A percentile compares a stretch with the other conserved stretches of the same genome.
These are phyloP conservation scores for Exophiala mesophila DNA, from an alignment of 2,329 filamentous ascomycete genomes.

Conservation along the genomic window DNA sequence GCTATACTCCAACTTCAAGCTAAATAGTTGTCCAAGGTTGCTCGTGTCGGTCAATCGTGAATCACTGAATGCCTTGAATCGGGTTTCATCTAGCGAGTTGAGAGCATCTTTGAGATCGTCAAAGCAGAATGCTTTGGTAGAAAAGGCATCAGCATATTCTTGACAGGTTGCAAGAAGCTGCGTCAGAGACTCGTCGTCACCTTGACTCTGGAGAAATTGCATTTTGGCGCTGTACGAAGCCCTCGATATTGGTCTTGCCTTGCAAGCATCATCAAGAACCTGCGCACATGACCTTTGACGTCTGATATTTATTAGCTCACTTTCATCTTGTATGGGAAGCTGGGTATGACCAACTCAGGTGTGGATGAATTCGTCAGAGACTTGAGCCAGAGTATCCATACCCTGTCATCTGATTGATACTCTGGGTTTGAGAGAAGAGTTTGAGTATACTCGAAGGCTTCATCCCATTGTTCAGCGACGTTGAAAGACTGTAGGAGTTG, in stretches of 20 bases:
- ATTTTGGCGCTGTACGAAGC: slow-evolving; percentile 16
- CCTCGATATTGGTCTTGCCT: slow-evolving; percentile 9
- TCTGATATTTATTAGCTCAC: neutral
- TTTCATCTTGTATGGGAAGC: too few species aligned
- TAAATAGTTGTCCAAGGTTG: slow-evolving; percentile 13
- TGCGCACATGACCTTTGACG: slow-evolving; percentile 1
- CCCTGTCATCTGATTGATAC: slow-evolving; percentile 42
- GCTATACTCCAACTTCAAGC: slow-evolving; percentile 19
- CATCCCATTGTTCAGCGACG: slow-evolving; percentile 36
- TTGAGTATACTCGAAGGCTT: slow-evolving; percentile 35
- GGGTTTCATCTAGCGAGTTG: slow-evolving; percentile 13
- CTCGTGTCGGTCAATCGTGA: slow-evolving; percentile 28
- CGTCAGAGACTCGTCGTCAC: slow-evolving; percentile 27
- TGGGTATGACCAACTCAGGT: too few species aligned
- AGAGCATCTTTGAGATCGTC: slow-evolving; percentile 35
- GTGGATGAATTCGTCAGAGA: slow-evolving; percentile 28
- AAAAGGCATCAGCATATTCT: slow-evolving; percentile 38
- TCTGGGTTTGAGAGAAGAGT: slow-evolving; percentile 33
- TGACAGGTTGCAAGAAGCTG: slow-evolving; percentile 37
- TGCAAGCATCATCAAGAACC: slow-evolving; percentile 13
- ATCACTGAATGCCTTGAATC: slow-evolving; percentile 26
- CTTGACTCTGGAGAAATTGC: slow-evolving; percentile 26
- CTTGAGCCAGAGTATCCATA: slow-evolving; percentile 41
- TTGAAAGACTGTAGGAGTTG: slow-evolving; percentile 37
- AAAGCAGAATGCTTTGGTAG: slow-evolving; percentile 43